Conservation (phyloP, 2,329 filamentous ascomycete species). For the Emergomyces orientalis region DNA sequence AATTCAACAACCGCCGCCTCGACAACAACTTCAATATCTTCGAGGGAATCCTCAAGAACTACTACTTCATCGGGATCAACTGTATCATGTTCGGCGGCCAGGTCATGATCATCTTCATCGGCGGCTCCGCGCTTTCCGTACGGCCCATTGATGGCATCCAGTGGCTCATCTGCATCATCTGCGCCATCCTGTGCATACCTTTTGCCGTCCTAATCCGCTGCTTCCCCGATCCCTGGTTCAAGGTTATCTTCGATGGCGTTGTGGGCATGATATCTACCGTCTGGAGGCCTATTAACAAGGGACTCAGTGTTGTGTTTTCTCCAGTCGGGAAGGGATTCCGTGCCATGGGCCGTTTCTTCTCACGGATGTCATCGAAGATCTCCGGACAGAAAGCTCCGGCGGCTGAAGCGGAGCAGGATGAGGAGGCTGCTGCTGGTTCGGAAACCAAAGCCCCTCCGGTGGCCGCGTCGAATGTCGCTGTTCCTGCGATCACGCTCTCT, state of each 20-base stretch:
- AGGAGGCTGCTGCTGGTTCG: conserved; percentile 10
- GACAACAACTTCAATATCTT: conserved; percentile 96
- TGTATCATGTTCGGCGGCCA: conserved; percentile 81
- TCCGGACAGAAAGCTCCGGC: conserved; percentile 8
- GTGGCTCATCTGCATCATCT: conserved; percentile 79
- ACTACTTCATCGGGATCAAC: conserved; percentile 83
- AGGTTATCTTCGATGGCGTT: conserved; percentile 41
- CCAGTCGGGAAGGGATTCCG: conserved; percentile 24
- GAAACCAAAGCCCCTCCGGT: neutral
- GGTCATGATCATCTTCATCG: conserved; percentile 80
- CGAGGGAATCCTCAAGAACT: conserved; percentile 74
- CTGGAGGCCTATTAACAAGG: conserved; percentile 34
- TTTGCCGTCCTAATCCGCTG: conserved; percentile 72
- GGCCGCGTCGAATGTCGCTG: neutral
- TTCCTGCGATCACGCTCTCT: conserved; percentile 2
- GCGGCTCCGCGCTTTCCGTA: conserved; percentile 71
- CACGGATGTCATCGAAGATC: conserved; percentile 15
- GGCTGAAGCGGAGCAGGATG: conserved; percentile 18
- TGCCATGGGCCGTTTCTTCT: conserved; percentile 20
- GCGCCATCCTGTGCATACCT: conserved; percentile 76
- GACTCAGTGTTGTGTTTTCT: conserved; percentile 21
- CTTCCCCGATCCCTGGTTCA: conserved; percentile 60
- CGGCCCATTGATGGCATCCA: conserved; percentile 59
- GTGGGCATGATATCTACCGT: conserved; percentile 45
- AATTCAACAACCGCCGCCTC: conserved; percentile 90